These are phyloP conservation scores for Serendipita indica DNA, from an alignment of 768 basidiomycete genomes.

Conservation along the genomic window DNA sequence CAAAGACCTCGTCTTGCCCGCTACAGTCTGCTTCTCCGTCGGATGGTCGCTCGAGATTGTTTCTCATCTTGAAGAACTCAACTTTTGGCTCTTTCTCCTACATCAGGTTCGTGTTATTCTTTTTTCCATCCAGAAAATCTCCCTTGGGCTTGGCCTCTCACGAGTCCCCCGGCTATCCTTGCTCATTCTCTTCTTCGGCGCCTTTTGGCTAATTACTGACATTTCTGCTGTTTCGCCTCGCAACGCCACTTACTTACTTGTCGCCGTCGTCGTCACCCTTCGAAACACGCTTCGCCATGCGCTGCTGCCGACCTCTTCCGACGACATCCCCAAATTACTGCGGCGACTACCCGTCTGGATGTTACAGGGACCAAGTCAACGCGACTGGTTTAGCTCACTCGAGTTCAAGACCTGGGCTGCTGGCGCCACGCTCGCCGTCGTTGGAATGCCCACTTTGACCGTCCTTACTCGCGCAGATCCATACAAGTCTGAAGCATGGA, in stretches of 20 bases:
- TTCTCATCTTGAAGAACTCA: slow-evolving; percentile 68
- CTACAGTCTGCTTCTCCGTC: slow-evolving; percentile 54
- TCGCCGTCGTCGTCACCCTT: too few relatives aligned
- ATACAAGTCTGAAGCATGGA: slow-evolving; percentile 50
- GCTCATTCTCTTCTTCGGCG: background rate
- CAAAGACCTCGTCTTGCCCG: slow-evolving; percentile 45
- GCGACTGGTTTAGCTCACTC: slow-evolving; percentile 67
- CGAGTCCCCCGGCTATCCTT: background rate
- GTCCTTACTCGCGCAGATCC: slow-evolving; percentile 43
- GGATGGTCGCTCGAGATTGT: slow-evolving; percentile 70
- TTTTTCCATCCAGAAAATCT: too few relatives aligned
- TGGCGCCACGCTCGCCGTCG: slow-evolving; percentile 49
- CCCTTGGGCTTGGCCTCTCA: slow-evolving; percentile 4
- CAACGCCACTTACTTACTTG: too few relatives aligned
- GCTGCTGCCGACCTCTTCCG: too few relatives aligned
- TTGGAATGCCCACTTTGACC: slow-evolving; percentile 60
- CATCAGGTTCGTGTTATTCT: slow-evolving; percentile 32
- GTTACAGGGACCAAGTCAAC: slow-evolving; percentile 38
- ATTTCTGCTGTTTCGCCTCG: too few relatives aligned
- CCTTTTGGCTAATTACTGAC: too few relatives aligned
- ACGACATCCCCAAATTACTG: background rate
- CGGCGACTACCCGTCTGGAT: background rate
- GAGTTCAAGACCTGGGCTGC: slow-evolving; percentile 60
- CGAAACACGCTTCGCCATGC: too few relatives aligned
- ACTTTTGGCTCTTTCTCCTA: slow-evolving; percentile 72